Evolutionary conservation across 208 protist species (phyloP).

Genomic region (Leishmania turanica): DNA sequence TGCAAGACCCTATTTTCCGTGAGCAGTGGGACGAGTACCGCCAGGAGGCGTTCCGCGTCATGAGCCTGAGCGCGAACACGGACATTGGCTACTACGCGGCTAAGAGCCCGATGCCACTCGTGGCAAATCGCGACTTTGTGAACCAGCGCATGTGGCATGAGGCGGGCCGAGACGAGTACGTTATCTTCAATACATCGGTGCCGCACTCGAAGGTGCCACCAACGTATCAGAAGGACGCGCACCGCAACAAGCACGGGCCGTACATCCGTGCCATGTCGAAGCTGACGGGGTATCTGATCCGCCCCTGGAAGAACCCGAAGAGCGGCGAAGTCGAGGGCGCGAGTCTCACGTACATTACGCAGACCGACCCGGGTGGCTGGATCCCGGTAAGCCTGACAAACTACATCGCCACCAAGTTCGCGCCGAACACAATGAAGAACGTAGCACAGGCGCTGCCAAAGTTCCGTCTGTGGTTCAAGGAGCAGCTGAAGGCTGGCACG

Average conservation of each 20-base stretch:
- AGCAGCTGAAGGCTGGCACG: conserved; percentile 49
- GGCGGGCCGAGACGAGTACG: conserved; percentile 65
- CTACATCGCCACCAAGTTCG: conserved; percentile 77
- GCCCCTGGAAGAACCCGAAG: conserved; percentile 54
- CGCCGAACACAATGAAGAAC: conserved; percentile 69
- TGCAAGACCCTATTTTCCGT: conserved; percentile 88
- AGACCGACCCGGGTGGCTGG: conserved; percentile 82
- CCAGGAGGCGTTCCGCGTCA: conserved; percentile 75
- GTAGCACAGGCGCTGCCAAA: conserved; percentile 47
- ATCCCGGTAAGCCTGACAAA: conserved; percentile 84
- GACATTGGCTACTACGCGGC: conserved; percentile 93
- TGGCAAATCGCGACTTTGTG: conserved; percentile 89
- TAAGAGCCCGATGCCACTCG: conserved; percentile 69
- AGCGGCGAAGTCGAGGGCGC: conserved; percentile 47
- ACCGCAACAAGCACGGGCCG: conserved; percentile 51
- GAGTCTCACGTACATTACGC: conserved; percentile 85
- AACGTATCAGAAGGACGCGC: conserved; percentile 46
- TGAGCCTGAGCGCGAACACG: conserved; percentile 62
- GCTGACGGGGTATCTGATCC: conserved; percentile 87
- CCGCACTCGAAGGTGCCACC: conserved; percentile 56
- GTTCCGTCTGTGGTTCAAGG: conserved; percentile 67
- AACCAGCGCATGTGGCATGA: conserved; percentile 90
- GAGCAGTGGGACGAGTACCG: conserved; percentile 77
- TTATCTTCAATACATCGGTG: conserved; percentile 93
- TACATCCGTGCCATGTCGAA: conserved; percentile 78